phyloP scores from a whole-genome alignment of 768 basidiomycete genomes.

The Leucocoprinus birnbaumii region DNA sequence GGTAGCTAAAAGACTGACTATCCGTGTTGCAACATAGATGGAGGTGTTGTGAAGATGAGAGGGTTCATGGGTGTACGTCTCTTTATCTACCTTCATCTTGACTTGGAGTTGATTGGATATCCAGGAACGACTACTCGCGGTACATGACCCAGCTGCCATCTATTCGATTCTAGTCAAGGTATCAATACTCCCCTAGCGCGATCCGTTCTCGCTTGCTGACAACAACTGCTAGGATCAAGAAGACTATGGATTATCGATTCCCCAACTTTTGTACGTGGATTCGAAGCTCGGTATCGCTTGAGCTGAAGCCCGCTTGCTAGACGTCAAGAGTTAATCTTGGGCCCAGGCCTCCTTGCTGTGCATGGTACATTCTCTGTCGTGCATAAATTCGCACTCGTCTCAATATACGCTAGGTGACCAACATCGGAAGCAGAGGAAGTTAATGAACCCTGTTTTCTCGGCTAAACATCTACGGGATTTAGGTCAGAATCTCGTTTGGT shows the following conservation, averaged over 20 bases:
- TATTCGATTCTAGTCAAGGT: constrained; percentile 44
- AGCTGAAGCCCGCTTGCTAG: background rate
- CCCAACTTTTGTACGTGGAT: constrained; percentile 20
- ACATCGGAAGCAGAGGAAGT: constrained; percentile 34
- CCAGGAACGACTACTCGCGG: constrained; percentile 31
- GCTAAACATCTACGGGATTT: constrained; percentile 28
- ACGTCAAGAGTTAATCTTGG: constrained; percentile 10
- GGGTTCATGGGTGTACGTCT: constrained; percentile 31
- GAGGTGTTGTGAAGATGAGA: constrained; percentile 28
- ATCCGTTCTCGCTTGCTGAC: background rate
- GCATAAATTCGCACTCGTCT: too few species aligned
- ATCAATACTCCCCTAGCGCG: background rate
- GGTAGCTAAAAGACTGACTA: background rate
- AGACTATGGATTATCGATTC: constrained; percentile 24
- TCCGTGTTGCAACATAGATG: constrained; percentile 20
- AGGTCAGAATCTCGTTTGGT: constrained; percentile 12
- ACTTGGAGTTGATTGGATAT: background rate
- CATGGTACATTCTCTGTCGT: constrained; percentile 17
- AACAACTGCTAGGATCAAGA: constrained; percentile 27
- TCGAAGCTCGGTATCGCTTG: background rate
- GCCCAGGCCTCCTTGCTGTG: constrained; percentile 18
- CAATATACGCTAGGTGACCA: constrained; percentile 30
- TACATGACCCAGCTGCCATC: constrained; percentile 41
- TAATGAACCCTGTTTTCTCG: constrained; percentile 37
- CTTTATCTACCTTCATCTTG: background rate